Base-by-base conservation (phyloP, 306 rosid species). In the Geum urbanum region DNA sequence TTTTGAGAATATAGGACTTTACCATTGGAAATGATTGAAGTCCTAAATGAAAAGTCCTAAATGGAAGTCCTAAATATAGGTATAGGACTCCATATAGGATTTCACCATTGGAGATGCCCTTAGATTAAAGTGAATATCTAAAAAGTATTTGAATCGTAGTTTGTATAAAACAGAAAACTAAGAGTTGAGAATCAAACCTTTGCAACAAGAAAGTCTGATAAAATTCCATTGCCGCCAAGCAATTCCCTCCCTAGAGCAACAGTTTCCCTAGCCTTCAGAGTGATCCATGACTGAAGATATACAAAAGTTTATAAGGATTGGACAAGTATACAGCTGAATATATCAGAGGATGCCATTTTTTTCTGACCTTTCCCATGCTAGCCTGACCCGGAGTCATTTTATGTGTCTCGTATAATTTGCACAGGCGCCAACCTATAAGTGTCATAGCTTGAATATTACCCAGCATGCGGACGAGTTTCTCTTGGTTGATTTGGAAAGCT, bases 341-440 rank as follows among this genome's bases (percentile, higher is more conserved):
- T 10, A 18, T 44, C 32, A 44, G 5, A 46, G 32, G 59, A 62
- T 40, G 46, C 7, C 7, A 45, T 20, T 48, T 6, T 18, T 19
- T 39, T 41, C 71, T 71, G 57, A 94, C 96, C 98, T 90, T 94
- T 19, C 78, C 98, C 85, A 90, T 81, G 79, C 98, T 88, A 67
- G 98, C 96, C 13, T 87, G 98, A 65, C 97, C 98, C 10, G 85
- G 82, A 69, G 97, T 94, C 98, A 94, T 83, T 84, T 86, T 87
- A 63, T 92, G 92, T 50, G 76, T 76, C 70, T 90, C 96, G 44
- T 94, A 90, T 76, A 94, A 78, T 74, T 94, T 94, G 84, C 98
- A 94, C 47, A 94, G 90, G 57, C 97, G 95, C 98, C 96, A 90
- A 80, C 98, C 98, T 64, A 94, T 81, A 24, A 94, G 92, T 70